These are phyloP conservation scores for Geum urbanum DNA, from an alignment of 306 rosid species.

Conservation along the genomic window DNA sequence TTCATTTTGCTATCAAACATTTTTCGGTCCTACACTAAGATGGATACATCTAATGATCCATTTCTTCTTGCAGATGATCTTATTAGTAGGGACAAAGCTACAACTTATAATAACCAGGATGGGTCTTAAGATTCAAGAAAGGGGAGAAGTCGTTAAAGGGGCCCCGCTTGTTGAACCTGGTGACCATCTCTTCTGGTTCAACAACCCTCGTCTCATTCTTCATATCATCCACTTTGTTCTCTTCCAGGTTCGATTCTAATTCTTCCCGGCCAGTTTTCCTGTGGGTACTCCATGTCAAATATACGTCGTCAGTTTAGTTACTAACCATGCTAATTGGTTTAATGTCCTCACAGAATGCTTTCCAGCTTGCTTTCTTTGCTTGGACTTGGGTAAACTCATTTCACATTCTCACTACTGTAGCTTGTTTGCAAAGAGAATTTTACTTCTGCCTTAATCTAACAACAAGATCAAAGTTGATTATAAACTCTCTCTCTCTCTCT, in stretches of 20 bases:
- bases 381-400: constrained; percentile 56
- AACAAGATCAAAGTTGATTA: background rate
- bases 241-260: constrained; percentile 32
- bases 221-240: constrained; percentile 30
- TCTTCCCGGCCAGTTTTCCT: background rate
- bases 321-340: background rate
- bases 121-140: constrained; percentile 31
- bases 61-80: constrained; percentile 19
- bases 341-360: constrained; percentile 58
- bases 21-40: background rate
- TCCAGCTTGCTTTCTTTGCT: constrained; percentile 72
- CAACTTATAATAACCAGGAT: constrained; percentile 33
- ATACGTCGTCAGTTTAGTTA: background rate
- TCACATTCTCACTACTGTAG: background rate
- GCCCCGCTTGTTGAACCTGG: constrained; percentile 31
- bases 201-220: constrained; percentile 26
- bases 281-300: too few species aligned
- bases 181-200: constrained; percentile 34
- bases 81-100: constrained; percentile 35
- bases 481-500: background rate
- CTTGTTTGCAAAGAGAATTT: background rate
- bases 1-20: background rate
- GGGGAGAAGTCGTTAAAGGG: constrained; percentile 33
- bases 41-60: background rate
- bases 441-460: background rate